Conservation (phyloP, 176 grass and related monocot genomes). For the bread wheat (Triticum aestivum) region DNA sequence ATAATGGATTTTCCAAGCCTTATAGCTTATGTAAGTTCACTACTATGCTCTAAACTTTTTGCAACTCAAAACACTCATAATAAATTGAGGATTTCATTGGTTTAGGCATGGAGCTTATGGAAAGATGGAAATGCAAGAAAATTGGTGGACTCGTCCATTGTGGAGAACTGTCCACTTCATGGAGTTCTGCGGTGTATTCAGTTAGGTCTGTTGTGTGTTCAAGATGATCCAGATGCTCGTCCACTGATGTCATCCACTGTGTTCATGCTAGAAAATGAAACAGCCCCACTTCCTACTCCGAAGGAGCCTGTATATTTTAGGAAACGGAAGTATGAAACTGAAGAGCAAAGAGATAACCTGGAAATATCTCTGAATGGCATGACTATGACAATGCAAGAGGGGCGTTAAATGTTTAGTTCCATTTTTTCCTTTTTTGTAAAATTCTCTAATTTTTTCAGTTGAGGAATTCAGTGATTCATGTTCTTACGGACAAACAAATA, state of each 20-base stretch:
- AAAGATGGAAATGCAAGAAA: slow-evolving; percentile 27
- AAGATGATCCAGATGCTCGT: slow-evolving; percentile 43
- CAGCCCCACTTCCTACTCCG: slow-evolving; percentile 20
- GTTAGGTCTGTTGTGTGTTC: slow-evolving; percentile 44
- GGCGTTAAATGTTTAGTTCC: background rate
- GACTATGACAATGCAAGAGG: slow-evolving; percentile 3
- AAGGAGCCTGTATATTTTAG: slow-evolving; percentile 26
- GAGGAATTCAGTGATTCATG: background rate
- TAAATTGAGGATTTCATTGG: slow-evolving; percentile 11
- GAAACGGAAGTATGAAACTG: background rate
- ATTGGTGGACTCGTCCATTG: slow-evolving; percentile 33
- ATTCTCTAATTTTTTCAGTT: background rate
- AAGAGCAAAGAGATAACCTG: background rate
- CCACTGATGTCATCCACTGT: slow-evolving; percentile 50
- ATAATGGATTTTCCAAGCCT: background rate
- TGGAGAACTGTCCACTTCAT: slow-evolving; percentile 2
- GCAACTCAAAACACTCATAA: background rate
- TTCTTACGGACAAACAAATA: background rate
- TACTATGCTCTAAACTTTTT: background rate
- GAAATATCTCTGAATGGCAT: slow-evolving; percentile 3
- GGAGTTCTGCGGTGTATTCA: slow-evolving; percentile 37
- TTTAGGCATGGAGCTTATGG: slow-evolving; percentile 60
- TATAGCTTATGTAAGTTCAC: slow-evolving; percentile 30
- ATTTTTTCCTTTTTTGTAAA: background rate
- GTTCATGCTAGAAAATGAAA: slow-evolving; percentile 41